Base-by-base conservation (phyloP, 2,329 filamentous ascomycete genomes). In the Thielaviopsis musarum region DNA sequence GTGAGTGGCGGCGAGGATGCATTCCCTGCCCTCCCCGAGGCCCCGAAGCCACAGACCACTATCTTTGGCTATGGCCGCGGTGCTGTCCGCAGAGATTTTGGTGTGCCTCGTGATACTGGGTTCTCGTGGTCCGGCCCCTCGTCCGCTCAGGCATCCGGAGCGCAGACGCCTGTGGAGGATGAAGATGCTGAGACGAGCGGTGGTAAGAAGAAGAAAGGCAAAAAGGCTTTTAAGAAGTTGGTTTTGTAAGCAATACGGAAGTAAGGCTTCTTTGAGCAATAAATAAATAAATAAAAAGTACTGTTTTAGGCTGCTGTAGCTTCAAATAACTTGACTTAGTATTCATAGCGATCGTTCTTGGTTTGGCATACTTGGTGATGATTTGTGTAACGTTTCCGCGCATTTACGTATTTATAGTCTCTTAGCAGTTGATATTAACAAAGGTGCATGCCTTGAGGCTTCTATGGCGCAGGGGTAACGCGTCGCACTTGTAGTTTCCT, bases 21-120 rank as follows among this genome's bases (percentile, higher is more conserved):
- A 0, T 96, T 96, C 71, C 91, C 91, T 0, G 84, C 89, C 1
- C 77, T 96, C 0, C 91, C 91, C 0, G 77, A 83, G 0, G 90
- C 89, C 1, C 79, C 87, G 0, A 96, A 84, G 66, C 79, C 80
- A 2, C 74, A 74, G 51, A 82, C 79, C 1, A 81, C 79, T 0
- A 81, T 84, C 52, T 82, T 83, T 59, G 80, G 80, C 2, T 83
- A 83, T 64, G 81, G 81, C 1, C 69, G 72, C 4, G 72, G 80
- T 3, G 69, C 74, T 34, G 80, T 84, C 17, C 73, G 79, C 54
- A 70, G 81, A 51, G 80, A 83, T 65, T 70, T 75, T 48, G 76
- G 74, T 9, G 66, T 64, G 1, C 65, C 66, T 5, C 70, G 72
- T 38, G 72, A 75, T 17, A 78, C 77, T 0, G 76, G 74, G 1